Conservation (phyloP, 306 rosid species). For the Medicago truncatula region DNA sequence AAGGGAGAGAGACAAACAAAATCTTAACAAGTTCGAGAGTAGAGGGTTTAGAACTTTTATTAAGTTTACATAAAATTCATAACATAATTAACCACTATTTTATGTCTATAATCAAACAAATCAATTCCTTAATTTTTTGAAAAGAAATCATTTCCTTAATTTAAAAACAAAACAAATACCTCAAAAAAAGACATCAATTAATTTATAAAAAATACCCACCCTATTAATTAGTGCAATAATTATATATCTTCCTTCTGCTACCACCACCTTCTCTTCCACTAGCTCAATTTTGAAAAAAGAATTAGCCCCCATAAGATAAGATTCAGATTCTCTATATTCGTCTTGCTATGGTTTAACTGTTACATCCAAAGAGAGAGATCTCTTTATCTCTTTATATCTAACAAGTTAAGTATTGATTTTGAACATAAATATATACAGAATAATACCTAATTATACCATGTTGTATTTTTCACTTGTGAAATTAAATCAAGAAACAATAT, state of each 20-base stretch:
- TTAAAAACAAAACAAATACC: neutral
- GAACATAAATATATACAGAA: neutral
- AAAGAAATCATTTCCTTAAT: too few relatives aligned
- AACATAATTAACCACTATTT: neutral
- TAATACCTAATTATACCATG: neutral
- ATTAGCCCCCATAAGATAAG: neutral
- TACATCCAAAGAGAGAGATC: neutral
- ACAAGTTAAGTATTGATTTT: neutral
- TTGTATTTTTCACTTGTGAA: too few relatives aligned
- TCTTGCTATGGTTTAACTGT: too few relatives aligned
- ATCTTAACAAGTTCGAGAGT: neutral
- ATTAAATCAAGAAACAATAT: too few relatives aligned
- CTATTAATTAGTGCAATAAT: constrained; percentile 18
- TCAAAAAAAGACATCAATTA: neutral
- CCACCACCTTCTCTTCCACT: constrained; percentile 45
- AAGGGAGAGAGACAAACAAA: neutral
- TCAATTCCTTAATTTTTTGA: too few relatives aligned
- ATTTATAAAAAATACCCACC: neutral
- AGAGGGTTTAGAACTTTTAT: neutral
- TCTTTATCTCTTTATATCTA: too few relatives aligned
- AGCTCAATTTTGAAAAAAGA: constrained; percentile 12
- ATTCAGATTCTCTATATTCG: neutral
- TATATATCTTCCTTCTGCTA: constrained; percentile 23
- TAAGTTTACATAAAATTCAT: neutral
- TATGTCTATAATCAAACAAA: too few relatives aligned